Evolutionary conservation across 2,329 filamentous ascomycete genomes (phyloP).

Genomic region (Cryphonectria japonica): DNA sequence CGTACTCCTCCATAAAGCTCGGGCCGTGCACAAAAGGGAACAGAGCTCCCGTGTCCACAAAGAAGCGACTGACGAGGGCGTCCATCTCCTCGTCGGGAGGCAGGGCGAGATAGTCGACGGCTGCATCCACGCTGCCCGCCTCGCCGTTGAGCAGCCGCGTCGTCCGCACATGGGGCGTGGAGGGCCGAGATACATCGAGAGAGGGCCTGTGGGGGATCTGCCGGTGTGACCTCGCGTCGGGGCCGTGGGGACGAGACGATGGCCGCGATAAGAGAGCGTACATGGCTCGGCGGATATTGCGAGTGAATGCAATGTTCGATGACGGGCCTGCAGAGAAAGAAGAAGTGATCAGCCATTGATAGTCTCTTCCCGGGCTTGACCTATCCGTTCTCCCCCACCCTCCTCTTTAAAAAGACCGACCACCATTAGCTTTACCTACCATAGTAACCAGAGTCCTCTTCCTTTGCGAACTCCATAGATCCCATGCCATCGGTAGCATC

Average conservation of each 20-base stretch:
- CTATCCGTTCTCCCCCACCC: not conserved
- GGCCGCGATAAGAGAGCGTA: conserved; percentile 23
- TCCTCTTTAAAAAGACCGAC: not conserved
- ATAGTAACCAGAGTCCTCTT: conserved; percentile 33
- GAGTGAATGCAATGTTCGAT: conserved; percentile 36
- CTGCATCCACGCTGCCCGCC: not conserved
- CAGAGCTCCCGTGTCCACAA: conserved; percentile 32
- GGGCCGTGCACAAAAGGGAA: conserved; percentile 33
- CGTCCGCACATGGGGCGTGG: conserved; percentile 5
- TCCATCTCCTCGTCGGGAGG: conserved; percentile 28
- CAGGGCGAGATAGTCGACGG: conserved; percentile 17
- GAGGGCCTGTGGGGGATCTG: conserved; percentile 19
- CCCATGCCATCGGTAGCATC: conserved; percentile 34
- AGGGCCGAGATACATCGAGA: conserved; percentile 26
- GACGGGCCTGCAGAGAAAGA: conserved; percentile 28
- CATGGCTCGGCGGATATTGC: conserved; percentile 30
- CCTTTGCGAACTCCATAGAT: conserved; percentile 32
- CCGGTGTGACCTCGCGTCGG: conserved; percentile 6
- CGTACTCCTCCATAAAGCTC: conserved; percentile 30
- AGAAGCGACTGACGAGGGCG: conserved; percentile 29
- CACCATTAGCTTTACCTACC: conserved; percentile 21
- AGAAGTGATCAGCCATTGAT: not conserved
- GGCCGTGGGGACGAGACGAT: not conserved
- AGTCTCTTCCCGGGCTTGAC: not conserved
- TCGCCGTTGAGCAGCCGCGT: not conserved